phyloP scores from a whole-genome alignment of 2,329 filamentous ascomycete species.

The Fusarium cicatricum region DNA sequence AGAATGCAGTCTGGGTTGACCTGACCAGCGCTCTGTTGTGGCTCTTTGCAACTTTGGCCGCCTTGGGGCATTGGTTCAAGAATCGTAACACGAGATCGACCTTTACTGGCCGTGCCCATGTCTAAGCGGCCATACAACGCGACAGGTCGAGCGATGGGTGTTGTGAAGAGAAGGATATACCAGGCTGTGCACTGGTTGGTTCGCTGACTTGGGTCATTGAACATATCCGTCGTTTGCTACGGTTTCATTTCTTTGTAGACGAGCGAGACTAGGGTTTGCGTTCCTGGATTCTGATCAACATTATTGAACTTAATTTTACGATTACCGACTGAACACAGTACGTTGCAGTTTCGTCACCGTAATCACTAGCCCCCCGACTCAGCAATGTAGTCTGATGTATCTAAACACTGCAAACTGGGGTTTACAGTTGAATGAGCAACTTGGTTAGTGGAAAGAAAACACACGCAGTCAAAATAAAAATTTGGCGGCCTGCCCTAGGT shows the following conservation, averaged over 20 bases:
- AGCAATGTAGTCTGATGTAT: neutral
- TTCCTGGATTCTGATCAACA: conserved; percentile 17
- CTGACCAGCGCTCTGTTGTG: conserved; percentile 78
- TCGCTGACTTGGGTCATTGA: conserved; percentile 11
- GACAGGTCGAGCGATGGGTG: neutral
- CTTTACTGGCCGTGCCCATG: conserved; percentile 67
- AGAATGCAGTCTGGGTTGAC: conserved; percentile 86
- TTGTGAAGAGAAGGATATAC: conserved; percentile 3
- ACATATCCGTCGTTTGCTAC: conserved; percentile 10
- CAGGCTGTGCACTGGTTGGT: conserved; percentile 15
- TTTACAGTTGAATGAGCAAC: neutral
- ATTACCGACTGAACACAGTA: neutral
- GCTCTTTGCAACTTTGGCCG: conserved; percentile 68
- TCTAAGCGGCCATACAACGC: conserved; percentile 46
- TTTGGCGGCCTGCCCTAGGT: no score
- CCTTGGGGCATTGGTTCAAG: conserved; percentile 66
- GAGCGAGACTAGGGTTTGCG: conserved; percentile 7
- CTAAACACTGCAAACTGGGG: conserved; percentile 1
- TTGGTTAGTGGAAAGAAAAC: neutral
- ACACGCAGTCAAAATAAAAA: neutral
- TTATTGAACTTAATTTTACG: conserved; percentile 19
- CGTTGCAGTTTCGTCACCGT: conserved; percentile 1
- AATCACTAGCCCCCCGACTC: conserved; percentile 14
- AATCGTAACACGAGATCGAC: conserved; percentile 60
- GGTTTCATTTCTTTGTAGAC: neutral